Evolutionary conservation across 305 asterid species (phyloP).

Genomic region (Fraxinus floribunda): DNA sequence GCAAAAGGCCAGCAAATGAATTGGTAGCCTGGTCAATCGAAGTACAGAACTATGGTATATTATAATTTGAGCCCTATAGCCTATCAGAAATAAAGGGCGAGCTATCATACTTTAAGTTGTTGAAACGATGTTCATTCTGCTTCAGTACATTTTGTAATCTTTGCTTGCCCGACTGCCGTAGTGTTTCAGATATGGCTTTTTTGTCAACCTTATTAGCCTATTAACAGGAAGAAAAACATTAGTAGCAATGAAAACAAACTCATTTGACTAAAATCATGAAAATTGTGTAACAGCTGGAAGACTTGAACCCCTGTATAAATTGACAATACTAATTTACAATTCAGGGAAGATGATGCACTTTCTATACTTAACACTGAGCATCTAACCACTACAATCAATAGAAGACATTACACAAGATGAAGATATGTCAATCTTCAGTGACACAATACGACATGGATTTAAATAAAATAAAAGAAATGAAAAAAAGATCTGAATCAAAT

Average conservation of each 20-base stretch:
- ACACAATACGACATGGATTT: background rate
- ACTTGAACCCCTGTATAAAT: constrained; percentile 7
- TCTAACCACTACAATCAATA: background rate
- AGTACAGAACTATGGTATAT: background rate
- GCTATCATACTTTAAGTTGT: constrained; percentile 44
- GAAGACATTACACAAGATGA: background rate
- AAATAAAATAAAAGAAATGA: background rate
- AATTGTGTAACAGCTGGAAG: background rate
- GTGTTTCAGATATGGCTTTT: constrained; percentile 60
- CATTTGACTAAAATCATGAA: background rate
- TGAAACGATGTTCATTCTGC: constrained; percentile 55
- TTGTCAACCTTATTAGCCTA: constrained; percentile 59
- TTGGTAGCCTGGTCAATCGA: background rate
- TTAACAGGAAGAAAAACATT: constrained; percentile 9
- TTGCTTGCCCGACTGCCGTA: constrained; percentile 74
- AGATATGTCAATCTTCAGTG: background rate
- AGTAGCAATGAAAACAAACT: background rate
- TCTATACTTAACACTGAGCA: background rate
- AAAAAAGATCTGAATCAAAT: background rate
- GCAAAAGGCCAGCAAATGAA: constrained; percentile 22
- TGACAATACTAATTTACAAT: background rate
- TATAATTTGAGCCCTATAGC: background rate
- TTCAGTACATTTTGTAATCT: constrained; percentile 63
- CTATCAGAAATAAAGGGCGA: constrained; percentile 1
- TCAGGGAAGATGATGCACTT: background rate